phyloP scores from a whole-genome alignment of 192 early-diverging fungal species.

The Nowakowskiella sp. region DNA sequence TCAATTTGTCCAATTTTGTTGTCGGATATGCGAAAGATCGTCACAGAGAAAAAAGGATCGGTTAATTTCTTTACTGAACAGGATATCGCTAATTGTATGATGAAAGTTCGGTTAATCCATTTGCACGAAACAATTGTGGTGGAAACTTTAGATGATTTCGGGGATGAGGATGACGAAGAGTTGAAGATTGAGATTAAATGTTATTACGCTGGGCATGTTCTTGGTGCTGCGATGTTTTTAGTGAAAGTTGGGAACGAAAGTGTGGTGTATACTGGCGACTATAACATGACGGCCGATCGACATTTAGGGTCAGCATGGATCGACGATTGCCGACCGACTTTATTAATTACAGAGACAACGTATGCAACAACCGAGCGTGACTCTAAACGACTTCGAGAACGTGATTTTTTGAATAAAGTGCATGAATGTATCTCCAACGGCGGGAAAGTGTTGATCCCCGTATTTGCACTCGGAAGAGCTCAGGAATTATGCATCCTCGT shows the following conservation, averaged over 20 bases:
- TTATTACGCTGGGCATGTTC: slow-evolving; percentile 96
- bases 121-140: slow-evolving; percentile 79
- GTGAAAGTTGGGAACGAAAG: slow-evolving; percentile 59
- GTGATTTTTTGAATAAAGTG: slow-evolving; percentile 86
- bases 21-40: slow-evolving; percentile 90
- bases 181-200: slow-evolving; percentile 84
- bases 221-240: slow-evolving; percentile 97
- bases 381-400: slow-evolving; percentile 85
- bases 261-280: slow-evolving; percentile 96
- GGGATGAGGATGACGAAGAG: slow-evolving; percentile 78
- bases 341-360: slow-evolving; percentile 93
- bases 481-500: slow-evolving; percentile 96
- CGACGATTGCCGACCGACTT: slow-evolving; percentile 80
- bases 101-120: slow-evolving; percentile 83
- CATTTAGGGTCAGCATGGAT: slow-evolving; percentile 97
- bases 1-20: slow-evolving; percentile 91
- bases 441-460: slow-evolving; percentile 91
- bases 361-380: slow-evolving; percentile 95
- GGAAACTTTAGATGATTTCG: slow-evolving; percentile 79
- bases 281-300: slow-evolving; percentile 96
- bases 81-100: slow-evolving; percentile 90
- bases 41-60: slow-evolving; percentile 81
- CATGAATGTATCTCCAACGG: slow-evolving; percentile 66
- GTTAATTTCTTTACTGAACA: slow-evolving; percentile 80
- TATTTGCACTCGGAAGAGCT: slow-evolving; percentile 96